phyloP scores from a whole-genome alignment of 495 filamentous ascomycete genomes.

The Penicillium canariense region DNA sequence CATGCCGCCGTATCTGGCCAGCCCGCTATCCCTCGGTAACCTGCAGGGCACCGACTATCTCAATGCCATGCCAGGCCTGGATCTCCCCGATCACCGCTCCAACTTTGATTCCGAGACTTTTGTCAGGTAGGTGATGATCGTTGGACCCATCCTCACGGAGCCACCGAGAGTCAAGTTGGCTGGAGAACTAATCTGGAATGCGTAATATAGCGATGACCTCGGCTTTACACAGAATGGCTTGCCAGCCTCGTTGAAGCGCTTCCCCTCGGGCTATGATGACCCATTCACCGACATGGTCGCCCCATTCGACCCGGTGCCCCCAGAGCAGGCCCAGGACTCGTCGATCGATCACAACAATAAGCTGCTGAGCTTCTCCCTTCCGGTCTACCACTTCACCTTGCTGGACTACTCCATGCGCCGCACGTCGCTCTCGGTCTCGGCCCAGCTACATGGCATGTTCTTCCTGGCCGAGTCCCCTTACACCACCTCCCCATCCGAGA shows the following conservation, averaged over 20 bases:
- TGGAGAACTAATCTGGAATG: neutral
- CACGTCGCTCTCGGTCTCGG: conserved; percentile 63
- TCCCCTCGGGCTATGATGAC: conserved; percentile 61
- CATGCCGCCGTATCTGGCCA: conserved; percentile 59
- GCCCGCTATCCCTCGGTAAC: conserved; percentile 52
- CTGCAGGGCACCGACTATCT: conserved; percentile 54
- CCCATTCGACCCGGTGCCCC: conserved; percentile 51
- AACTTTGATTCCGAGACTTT: conserved; percentile 61
- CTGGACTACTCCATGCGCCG: conserved; percentile 65
- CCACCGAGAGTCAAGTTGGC: neutral
- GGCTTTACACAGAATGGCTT: conserved; percentile 37
- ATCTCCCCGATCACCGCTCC: conserved; percentile 53
- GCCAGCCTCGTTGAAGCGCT: conserved; percentile 37
- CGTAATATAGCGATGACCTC: conserved; percentile 41
- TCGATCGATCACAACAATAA: conserved; percentile 72
- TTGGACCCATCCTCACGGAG: neutral
- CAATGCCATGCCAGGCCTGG: conserved; percentile 50
- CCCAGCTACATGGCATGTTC: conserved; percentile 93
- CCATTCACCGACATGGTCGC: conserved; percentile 56
- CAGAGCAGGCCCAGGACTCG: conserved; percentile 39
- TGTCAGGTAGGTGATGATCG: conserved; percentile 46
- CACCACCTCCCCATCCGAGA: conserved; percentile 62
- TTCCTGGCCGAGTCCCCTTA: conserved; percentile 83
- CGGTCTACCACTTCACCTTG: conserved; percentile 63
- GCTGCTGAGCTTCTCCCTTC: conserved; percentile 74